Evolutionary conservation across 1,139 yeast genomes (phyloP).

Genomic region (Hansenula lynferdii): DNA sequence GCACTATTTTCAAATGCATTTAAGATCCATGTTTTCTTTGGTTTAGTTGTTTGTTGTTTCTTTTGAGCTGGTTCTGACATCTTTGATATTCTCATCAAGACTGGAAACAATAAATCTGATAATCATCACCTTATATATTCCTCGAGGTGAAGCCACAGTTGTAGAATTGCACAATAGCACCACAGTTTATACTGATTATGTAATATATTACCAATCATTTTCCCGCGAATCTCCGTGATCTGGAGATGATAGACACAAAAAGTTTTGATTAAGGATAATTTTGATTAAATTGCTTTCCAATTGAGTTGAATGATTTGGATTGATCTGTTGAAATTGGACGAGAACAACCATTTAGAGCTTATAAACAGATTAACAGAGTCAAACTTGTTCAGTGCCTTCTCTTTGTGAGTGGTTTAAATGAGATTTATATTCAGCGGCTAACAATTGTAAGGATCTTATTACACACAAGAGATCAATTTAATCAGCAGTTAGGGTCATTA

Average conservation of each 20-base stretch:
- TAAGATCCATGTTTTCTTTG: constrained; percentile 22
- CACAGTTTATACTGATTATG: too few relatives aligned
- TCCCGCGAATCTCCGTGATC: too few relatives aligned
- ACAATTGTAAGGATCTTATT: background rate
- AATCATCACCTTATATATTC: too few relatives aligned
- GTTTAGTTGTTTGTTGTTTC: constrained; percentile 4
- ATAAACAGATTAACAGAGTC: constrained; percentile 10
- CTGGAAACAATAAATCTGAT: too few relatives aligned
- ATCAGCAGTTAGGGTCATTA: too few relatives aligned
- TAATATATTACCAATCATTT: too few relatives aligned
- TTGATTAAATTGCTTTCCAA: too few relatives aligned
- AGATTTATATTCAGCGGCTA: constrained; percentile 6
- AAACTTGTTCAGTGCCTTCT: constrained; percentile 6
- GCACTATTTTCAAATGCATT: constrained; percentile 36
- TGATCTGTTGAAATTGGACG: constrained; percentile 3
- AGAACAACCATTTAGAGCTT: constrained; percentile 8
- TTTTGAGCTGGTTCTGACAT: constrained; percentile 4
- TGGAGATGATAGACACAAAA: too few relatives aligned
- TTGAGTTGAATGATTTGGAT: constrained; percentile 2
- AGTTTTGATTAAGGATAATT: too few relatives aligned
- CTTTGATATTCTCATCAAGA: too few relatives aligned
- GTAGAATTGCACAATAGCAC: too few relatives aligned
- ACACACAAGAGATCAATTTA: background rate
- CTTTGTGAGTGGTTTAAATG: constrained; percentile 9
- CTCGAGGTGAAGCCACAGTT: too few relatives aligned